phyloP scores from a whole-genome alignment of 495 filamentous ascomycete genomes.

The Penicillium pulvis region DNA sequence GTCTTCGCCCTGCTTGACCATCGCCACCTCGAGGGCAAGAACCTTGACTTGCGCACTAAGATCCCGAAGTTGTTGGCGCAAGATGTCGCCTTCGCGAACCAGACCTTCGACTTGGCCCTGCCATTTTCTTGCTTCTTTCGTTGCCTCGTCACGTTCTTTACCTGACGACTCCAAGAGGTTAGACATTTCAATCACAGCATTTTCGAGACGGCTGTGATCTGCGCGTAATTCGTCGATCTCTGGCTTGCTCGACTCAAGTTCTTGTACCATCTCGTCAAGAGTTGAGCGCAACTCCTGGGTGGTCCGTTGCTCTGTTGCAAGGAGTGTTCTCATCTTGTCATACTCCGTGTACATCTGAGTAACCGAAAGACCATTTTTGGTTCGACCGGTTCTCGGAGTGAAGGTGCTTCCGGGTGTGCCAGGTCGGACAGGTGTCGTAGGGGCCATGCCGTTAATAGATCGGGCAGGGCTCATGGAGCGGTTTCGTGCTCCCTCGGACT shows the following conservation, averaged over 20 bases:
- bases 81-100: constrained; percentile 72
- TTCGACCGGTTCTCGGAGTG: constrained; percentile 58
- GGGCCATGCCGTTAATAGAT: constrained; percentile 52
- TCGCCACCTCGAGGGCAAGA: constrained; percentile 78
- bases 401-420: constrained; percentile 54
- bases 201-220: constrained; percentile 55
- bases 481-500: constrained; percentile 47
- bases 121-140: constrained; percentile 67
- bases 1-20: constrained; percentile 75
- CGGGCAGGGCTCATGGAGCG: constrained; percentile 54
- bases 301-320: constrained; percentile 67
- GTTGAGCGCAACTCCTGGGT: constrained; percentile 70
- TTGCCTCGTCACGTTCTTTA: constrained; percentile 56
- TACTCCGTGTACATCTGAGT: constrained; percentile 72
- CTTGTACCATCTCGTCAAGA: constrained; percentile 75
- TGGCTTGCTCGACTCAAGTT: constrained; percentile 60
- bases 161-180: constrained; percentile 59
- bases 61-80: constrained; percentile 88
- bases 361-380: constrained; percentile 59
- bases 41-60: constrained; percentile 87
- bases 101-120: constrained; percentile 71
- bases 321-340: constrained; percentile 57
- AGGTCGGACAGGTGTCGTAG: constrained; percentile 49
- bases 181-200: constrained; percentile 81
- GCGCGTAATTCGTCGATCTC: constrained; percentile 62